Evolutionary conservation across 139 green algal species (phyloP).

Genomic region (Micractinium conductrix): DNA sequence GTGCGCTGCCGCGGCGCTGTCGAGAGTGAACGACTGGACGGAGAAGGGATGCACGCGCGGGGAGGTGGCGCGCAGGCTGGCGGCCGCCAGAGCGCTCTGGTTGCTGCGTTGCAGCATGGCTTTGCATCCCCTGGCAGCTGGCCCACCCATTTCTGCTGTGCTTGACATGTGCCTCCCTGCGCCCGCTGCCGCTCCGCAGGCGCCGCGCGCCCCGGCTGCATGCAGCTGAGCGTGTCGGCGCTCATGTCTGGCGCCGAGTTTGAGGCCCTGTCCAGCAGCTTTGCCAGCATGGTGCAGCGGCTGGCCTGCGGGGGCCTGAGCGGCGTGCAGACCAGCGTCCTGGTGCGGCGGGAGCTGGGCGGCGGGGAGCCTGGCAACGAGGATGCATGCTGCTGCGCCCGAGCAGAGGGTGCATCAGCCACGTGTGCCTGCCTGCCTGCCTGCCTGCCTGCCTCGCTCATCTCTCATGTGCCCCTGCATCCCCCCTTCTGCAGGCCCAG

Average conservation of each 20-base stretch:
- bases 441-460: background rate
- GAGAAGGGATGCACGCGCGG: no score
- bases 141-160: no score
- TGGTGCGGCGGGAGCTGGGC: no score
- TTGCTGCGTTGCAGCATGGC: no score
- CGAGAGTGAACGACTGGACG: no score
- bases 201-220: constrained; percentile 18
- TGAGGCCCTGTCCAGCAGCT: background rate
- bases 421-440: background rate
- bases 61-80: no score
- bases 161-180: background rate
- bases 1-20: no score
- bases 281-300: background rate
- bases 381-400: background rate
- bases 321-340: background rate
- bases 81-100: no score
- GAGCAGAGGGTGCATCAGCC: background rate
- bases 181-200: background rate
- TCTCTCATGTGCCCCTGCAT: background rate
- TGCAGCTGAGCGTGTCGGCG: constrained; percentile 5
- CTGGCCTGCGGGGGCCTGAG: background rate
- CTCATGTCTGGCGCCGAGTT: constrained; percentile 11
- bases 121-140: no score
- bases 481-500: constrained; percentile 1
- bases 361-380: no score